A percentile compares a stretch with the other conserved stretches of the same genome.
Evolutionary conservation across 176 grass and related monocot species (phyloP).

Genomic region (Thalia dealbata): DNA sequence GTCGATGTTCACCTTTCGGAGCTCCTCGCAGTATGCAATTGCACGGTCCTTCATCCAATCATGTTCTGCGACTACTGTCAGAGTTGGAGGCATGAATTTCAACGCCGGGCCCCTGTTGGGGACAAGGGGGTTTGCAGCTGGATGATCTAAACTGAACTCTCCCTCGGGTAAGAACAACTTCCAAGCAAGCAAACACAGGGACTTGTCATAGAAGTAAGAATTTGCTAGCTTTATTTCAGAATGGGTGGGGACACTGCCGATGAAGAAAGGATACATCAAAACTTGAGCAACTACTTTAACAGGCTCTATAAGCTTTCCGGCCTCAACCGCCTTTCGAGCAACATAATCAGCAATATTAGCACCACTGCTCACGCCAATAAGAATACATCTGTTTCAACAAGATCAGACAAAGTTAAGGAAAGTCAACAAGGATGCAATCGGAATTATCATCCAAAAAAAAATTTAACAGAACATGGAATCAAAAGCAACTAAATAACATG

Average conservation of each 20-base stretch:
- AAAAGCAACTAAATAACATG: background rate
- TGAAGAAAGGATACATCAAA: slow-evolving; percentile 14
- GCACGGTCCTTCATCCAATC: slow-evolving; percentile 15
- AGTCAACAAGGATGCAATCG: background rate
- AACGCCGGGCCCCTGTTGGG: background rate
- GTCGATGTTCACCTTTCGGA: slow-evolving; percentile 11
- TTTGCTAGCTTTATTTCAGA: slow-evolving; percentile 17
- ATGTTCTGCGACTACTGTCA: slow-evolving; percentile 13
- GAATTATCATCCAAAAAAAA: background rate
- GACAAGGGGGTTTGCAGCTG: slow-evolving; percentile 1
- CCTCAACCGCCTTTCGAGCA: slow-evolving; percentile 7
- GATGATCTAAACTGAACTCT: slow-evolving; percentile 15
- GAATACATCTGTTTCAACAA: slow-evolving; percentile 9
- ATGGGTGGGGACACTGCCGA: background rate
- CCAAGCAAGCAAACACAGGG: slow-evolving; percentile 6
- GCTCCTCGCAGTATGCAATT: slow-evolving; percentile 6
- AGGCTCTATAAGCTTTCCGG: slow-evolving; percentile 3
- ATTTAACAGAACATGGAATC: background rate
- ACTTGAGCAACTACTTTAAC: slow-evolving; percentile 10
- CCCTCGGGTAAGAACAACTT: slow-evolving; percentile 12
- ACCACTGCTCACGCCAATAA: slow-evolving; percentile 9
- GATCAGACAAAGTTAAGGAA: background rate
- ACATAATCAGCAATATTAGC: slow-evolving; percentile 14
- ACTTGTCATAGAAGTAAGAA: slow-evolving; percentile 13
- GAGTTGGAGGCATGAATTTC: slow-evolving; percentile 6